Evolutionary conservation across 768 basidiomycete genomes (phyloP), one percentile per base, ranked within the genome.

Genomic region (Leccinum barrowsii): DNA sequence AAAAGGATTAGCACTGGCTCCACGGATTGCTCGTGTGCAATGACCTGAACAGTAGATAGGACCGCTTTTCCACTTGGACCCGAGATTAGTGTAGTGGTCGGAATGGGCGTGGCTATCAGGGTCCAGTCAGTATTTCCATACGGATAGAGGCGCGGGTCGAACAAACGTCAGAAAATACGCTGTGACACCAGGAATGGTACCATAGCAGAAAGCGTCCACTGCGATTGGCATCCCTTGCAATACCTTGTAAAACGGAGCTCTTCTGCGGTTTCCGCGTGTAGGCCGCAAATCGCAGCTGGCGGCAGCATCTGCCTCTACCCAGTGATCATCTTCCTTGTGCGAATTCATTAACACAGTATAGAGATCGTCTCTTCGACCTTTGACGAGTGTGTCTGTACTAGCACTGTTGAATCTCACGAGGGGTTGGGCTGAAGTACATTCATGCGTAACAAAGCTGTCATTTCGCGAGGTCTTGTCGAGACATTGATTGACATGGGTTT

Each of bases 151-250:
- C 13, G n/a, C 21, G 28, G 24, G 12, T 48, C 40, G 42, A 24
- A 63, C 62, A 35, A 51, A 95, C 94, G 94, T 93, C 61, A 98
- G 73, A 64, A 97, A 93, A 71, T 98, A 98, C 0, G 94, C 91
- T 28, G 84, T 90, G 24, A 98, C 84, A 10, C 85, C 86, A 5
- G 95, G 94, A 51, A 99, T 94, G 26, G 80, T 78, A 6, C 96
- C 97, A 70, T 98, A 99, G 37, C 88, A 84, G 74, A 99, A 99
- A 2, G 95, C 97, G 69, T 99, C 97, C 1, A 99, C 97, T 15
- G 96, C 94, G 24, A 99, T 90, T 8, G 95, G 94, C 94, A 98
- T 97, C 1, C 97, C 96, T 65, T 92, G 90, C 64, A 98, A 70
- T 22, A 94, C 83, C 75, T 98, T 99, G 76, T 96, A 98, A 70